Conservation (phyloP, 192 early-diverging fungal species). For the Gaertneriomyces sp. region DNA sequence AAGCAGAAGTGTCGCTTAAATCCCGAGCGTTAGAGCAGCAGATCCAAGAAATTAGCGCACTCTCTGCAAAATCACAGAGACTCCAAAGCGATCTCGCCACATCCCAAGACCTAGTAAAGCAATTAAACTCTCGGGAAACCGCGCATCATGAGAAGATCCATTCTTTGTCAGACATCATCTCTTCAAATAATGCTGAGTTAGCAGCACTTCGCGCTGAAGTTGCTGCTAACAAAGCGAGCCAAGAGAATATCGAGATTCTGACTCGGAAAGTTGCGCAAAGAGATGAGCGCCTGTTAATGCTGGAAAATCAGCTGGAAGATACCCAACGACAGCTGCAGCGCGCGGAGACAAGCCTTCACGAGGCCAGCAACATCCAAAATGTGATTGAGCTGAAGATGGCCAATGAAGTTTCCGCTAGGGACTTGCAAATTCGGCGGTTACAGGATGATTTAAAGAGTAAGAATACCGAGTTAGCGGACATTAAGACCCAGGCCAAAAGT, state of each 20-base stretch:
- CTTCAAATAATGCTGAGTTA: no score
- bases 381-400: slow-evolving; percentile 19
- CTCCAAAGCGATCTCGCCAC: no score
- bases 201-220: not conserved
- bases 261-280: not conserved
- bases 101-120: no score
- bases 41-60: no score
- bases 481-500: not conserved
- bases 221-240: not conserved
- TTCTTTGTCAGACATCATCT: no score
- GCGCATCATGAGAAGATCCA: no score
- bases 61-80: no score
- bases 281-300: not conserved
- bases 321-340: not conserved
- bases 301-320: not conserved
- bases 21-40: no score
- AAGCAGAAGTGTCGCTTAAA: no score
- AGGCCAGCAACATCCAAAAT: slow-evolving; percentile 7
- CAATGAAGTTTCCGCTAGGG: slow-evolving; percentile 15
- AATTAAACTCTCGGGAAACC: no score
- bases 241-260: not conserved
- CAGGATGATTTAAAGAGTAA: slow-evolving; percentile 4
- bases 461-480: not conserved
- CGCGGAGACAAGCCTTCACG: not conserved
- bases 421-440: slow-evolving; percentile 9